These are phyloP conservation scores for Aspergillus texensis DNA, from an alignment of 2,329 filamentous ascomycete genomes.

Conservation along the genomic window DNA sequence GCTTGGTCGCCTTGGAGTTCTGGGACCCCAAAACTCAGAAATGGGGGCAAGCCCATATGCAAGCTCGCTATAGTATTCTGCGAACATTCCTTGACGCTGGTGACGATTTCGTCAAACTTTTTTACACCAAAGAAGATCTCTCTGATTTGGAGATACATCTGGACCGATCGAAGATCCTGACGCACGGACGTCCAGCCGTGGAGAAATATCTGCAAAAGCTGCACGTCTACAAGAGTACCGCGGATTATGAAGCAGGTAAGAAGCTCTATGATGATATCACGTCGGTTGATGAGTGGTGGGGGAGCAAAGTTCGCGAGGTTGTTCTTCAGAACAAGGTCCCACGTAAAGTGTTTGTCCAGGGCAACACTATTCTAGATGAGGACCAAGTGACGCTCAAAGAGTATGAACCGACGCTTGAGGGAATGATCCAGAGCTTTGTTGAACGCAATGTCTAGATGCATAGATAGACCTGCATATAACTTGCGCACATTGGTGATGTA, in stretches of 20 bases:
- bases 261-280: constrained; percentile 84
- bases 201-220: constrained; percentile 87
- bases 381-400: constrained; percentile 78
- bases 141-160: constrained; percentile 80
- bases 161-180: constrained; percentile 84
- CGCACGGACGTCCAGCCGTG: constrained; percentile 78
- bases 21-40: constrained; percentile 90
- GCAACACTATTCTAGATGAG: constrained; percentile 74
- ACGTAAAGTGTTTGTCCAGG: constrained; percentile 84
- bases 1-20: constrained; percentile 83
- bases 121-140: constrained; percentile 72
- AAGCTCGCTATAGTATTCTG: constrained; percentile 87
- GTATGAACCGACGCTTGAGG: constrained; percentile 78
- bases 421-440: constrained; percentile 81
- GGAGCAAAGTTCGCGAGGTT: constrained; percentile 68
- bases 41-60: constrained; percentile 92
- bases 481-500: not conserved
- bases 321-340: constrained; percentile 63
- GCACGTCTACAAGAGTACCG: constrained; percentile 89
- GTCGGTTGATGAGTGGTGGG: constrained; percentile 81
- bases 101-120: constrained; percentile 82
- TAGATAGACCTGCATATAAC: not conserved
- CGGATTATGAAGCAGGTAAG: constrained; percentile 76
- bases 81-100: constrained; percentile 76
- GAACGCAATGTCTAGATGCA: constrained; percentile 55